A percentile compares a stretch with the other conserved stretches of the same genome.
Evolutionary conservation across 2,329 filamentous ascomycete species (phyloP).

Genomic region (Scedosporium dehoogii): DNA sequence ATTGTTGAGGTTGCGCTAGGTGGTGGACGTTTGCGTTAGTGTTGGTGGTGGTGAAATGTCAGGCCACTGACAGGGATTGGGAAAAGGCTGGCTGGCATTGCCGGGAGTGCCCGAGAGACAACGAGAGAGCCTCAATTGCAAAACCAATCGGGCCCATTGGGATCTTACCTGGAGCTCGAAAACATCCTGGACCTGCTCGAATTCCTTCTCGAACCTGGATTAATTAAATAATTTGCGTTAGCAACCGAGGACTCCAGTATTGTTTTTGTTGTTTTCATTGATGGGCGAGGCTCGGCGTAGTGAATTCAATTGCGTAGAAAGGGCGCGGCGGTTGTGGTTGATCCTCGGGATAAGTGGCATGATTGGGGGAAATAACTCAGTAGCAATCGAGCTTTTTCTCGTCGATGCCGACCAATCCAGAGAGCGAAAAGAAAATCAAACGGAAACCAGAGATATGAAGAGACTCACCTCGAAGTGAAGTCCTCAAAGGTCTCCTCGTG

Average conservation of each 20-base stretch:
- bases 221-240: conserved; percentile 2
- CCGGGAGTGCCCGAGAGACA: conserved; percentile 1
- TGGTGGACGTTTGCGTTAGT: background rate
- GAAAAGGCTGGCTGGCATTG: background rate
- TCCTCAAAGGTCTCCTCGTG: conserved; percentile 99
- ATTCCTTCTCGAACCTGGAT: conserved; percentile 92
- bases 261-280: background rate
- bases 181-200: conserved; percentile 92
- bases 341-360: conserved; percentile 1
- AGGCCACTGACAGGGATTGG: conserved; percentile 8
- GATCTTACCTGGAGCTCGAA: conserved; percentile 91
- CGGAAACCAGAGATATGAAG: background rate
- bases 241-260: background rate
- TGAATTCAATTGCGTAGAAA: background rate
- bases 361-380: conserved; percentile 3
- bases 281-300: background rate
- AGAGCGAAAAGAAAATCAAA: background rate
- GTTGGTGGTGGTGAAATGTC: conserved; percentile 9
- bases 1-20: conserved; percentile 89
- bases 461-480: conserved; percentile 78
- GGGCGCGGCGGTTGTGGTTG: background rate
- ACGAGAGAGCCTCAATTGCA: background rate
- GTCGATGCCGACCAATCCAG: background rate
- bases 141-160: background rate
- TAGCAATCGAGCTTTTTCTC: background rate